Base-by-base conservation (phyloP, 2,329 filamentous ascomycete genomes). In the Aureobasidium sp. region DNA sequence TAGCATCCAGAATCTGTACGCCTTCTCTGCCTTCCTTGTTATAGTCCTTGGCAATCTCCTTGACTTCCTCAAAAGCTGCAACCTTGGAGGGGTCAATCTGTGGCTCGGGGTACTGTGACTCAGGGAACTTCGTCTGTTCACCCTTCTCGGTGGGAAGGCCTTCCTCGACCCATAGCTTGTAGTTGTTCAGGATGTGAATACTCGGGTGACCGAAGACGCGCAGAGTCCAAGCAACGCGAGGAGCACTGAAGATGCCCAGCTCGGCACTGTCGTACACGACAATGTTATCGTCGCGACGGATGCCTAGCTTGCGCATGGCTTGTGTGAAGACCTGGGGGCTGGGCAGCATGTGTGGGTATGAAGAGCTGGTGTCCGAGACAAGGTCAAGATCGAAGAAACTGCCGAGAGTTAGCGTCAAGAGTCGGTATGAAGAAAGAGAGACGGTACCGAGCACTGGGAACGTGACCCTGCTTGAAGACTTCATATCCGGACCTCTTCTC, bases 301-400 rank as follows among this genome's bases (percentile, higher is more conserved):
- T 94, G 8, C 94, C 94, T 53, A 99, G 77, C 66, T 88, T 84
- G 68, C 89, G 87, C 92, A 99, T 95, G 45, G 92, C 90, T 59
- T 87, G 83, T 47, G 90, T 89, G 71, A 99, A 97, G 57, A 85
- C 82, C 69, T 89, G 85, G 41, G 89, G 81, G 8, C 83, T 87
- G 3, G 94, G 94, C 3, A 99, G 85, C 94, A 99, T 99, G 74
- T 99, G 94, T 7, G 94, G 93, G 73, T 96, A 97, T 1, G 90
- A 88, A 61, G 89, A 96, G 68, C 85, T 85, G 66, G 86, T 86
- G 75, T 99, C 92, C 70, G 94, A 91, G 72, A 96, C 84, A 69
- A 86, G 91, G 76, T 99, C 94, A 59, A 99, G 82, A 74, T 99
- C 92, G 74, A 99, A 99, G 83, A 97, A 99, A 34, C 64, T 62